These are phyloP conservation scores for Alternaria sp. DNA, from an alignment of 2,329 filamentous ascomycete genomes.

Conservation along the genomic window DNA sequence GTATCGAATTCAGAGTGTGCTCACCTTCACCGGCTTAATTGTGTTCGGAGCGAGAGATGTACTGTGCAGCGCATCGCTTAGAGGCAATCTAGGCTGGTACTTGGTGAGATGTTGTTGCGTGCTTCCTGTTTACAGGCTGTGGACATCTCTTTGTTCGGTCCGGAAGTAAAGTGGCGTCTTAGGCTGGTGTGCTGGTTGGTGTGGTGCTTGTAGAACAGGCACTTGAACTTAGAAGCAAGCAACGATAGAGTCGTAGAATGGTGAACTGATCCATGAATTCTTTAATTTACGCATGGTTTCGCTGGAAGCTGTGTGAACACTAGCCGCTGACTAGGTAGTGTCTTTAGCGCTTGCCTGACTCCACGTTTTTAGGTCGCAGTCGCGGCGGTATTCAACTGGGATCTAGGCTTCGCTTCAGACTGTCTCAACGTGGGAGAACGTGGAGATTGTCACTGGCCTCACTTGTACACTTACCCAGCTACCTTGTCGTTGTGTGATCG, in stretches of 20 bases:
- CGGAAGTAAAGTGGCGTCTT: neutral
- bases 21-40: neutral
- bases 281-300: neutral
- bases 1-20: slow-evolving; percentile 20
- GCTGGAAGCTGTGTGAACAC: neutral
- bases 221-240: neutral
- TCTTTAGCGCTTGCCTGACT: slow-evolving; percentile 2
- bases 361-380: slow-evolving; percentile 4
- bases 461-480: slow-evolving; percentile 2
- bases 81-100: neutral
- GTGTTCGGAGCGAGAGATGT: neutral
- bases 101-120: neutral
- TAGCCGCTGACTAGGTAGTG: neutral
- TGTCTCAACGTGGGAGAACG: slow-evolving; percentile 1
- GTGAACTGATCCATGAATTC: neutral
- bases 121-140: neutral
- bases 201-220: neutral
- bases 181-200: neutral
- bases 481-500: neutral
- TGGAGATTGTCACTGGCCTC: slow-evolving; percentile 1
- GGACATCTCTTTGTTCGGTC: neutral
- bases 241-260: neutral
- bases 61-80: slow-evolving; percentile 1
- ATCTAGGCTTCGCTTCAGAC: neutral
- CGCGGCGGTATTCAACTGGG: slow-evolving; percentile 1